Conservation (phyloP, 2,329 filamentous ascomycete genomes). For the Xylaria sp. region DNA sequence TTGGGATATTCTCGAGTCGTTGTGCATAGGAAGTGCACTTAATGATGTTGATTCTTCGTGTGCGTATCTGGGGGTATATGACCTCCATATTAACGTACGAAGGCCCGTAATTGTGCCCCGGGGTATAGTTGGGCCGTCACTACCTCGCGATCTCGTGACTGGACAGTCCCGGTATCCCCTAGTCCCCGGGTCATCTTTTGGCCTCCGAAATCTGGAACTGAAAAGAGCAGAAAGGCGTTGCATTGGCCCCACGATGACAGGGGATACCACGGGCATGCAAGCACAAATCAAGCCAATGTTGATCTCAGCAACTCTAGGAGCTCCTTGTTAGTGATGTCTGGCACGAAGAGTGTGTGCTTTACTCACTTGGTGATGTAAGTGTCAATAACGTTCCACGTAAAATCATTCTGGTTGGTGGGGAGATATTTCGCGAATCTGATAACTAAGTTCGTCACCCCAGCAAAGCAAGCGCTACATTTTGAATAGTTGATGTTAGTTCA, state of each 20-base stretch:
- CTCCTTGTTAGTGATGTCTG: not conserved
- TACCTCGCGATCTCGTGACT: not conserved
- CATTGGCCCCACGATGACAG: conserved; percentile 22
- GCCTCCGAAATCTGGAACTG: conserved; percentile 13
- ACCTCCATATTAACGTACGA: conserved; percentile 1
- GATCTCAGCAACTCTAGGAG: conserved; percentile 17
- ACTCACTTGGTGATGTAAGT: conserved; percentile 31
- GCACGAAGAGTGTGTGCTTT: not conserved
- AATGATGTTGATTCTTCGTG: not conserved
- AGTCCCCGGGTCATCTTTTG: not conserved
- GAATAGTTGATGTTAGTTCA: conserved; percentile 2
- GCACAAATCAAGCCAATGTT: conserved; percentile 29
- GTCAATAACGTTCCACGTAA: conserved; percentile 29
- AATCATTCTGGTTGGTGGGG: conserved; percentile 8
- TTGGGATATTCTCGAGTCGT: not conserved
- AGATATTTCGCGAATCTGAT: conserved; percentile 25
- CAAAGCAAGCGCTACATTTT: conserved; percentile 23
- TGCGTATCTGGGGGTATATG: not conserved
- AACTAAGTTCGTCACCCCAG: conserved; percentile 23
- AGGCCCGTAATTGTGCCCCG: conserved; percentile 22
- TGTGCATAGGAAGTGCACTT: conserved; percentile 1
- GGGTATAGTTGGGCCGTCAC: conserved; percentile 4
- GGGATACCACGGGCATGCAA: conserved; percentile 29
- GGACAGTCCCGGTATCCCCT: conserved; percentile 20
- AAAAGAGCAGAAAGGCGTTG: conserved; percentile 13